These are phyloP conservation scores for Auricularia cornea DNA, from an alignment of 768 basidiomycete genomes.

Conservation along the genomic window DNA sequence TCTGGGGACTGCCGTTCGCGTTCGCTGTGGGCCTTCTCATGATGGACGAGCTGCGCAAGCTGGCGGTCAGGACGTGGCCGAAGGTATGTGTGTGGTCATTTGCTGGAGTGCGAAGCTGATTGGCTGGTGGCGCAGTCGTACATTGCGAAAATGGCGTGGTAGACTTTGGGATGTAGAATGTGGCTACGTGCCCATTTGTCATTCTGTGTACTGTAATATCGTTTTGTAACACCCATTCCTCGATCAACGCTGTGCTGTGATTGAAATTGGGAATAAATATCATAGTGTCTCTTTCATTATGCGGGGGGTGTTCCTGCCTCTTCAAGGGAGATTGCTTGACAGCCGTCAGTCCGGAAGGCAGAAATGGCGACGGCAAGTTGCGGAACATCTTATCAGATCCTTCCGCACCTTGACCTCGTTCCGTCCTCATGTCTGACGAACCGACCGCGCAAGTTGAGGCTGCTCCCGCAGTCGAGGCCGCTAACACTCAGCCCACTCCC, in stretches of 20 bases:
- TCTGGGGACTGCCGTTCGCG: conserved; percentile 40
- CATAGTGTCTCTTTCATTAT: no score
- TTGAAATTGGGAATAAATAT: no score
- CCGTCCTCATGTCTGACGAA: neutral
- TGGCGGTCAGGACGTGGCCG: conserved; percentile 36
- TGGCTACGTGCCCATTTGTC: no score
- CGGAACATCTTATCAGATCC: neutral
- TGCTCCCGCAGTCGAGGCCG: neutral
- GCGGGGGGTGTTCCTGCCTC: no score
- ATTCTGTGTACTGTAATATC: no score
- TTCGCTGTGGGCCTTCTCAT: conserved; percentile 34
- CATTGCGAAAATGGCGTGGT: neutral
- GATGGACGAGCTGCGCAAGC: conserved; percentile 38
- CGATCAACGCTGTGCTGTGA: no score
- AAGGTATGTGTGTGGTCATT: conserved; percentile 21
- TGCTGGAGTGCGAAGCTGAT: no score
- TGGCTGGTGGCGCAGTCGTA: neutral
- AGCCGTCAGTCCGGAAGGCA: no score
- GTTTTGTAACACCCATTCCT: no score
- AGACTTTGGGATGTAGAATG: neutral
- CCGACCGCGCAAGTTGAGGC: neutral
- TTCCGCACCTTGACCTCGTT: neutral
- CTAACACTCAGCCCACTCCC: neutral
- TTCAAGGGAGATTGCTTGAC: no score
- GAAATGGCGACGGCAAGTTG: neutral